A percentile compares a stretch with the other conserved stretches of the same genome.
Evolutionary conservation across 805 yeast species (phyloP).

Genomic region (Candida loeiensis): DNA sequence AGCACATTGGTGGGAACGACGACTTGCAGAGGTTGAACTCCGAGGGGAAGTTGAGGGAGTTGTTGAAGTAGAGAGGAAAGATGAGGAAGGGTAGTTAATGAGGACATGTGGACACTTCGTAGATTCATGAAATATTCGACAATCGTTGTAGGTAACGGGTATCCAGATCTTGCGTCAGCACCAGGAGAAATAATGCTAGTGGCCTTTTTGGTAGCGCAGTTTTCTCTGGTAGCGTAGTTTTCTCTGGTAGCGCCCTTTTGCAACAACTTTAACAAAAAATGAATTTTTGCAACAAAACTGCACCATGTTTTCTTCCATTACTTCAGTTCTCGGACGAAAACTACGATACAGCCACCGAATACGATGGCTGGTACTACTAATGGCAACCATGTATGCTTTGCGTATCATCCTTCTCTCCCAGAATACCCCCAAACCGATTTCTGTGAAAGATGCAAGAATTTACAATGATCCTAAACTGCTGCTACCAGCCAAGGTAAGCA

Average conservation of each 20-base stretch:
- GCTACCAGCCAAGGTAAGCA: neutral
- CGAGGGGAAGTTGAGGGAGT: constrained; percentile 19
- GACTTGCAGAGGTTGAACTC: constrained; percentile 28
- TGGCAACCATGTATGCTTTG: neutral
- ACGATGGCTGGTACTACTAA: too few species aligned
- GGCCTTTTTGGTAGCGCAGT: neutral
- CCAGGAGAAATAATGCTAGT: too few species aligned
- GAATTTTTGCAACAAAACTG: constrained; percentile 2
- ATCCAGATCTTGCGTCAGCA: too few species aligned
- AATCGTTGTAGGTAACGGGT: too few species aligned
- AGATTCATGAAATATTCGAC: too few species aligned
- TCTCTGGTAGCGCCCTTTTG: too few species aligned
- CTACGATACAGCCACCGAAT: too few species aligned
- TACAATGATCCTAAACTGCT: neutral
- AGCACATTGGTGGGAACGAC: constrained; percentile 39
- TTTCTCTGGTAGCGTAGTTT: too few species aligned
- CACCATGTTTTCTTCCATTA: neutral
- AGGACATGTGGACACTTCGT: too few species aligned
- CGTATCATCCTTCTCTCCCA: too few species aligned
- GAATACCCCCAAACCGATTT: neutral
- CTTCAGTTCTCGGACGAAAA: too few species aligned
- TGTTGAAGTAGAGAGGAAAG: neutral
- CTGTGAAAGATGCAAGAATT: neutral
- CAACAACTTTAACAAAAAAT: neutral
- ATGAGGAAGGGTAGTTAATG: too few species aligned